These are phyloP conservation scores for Parasarocladium wereldwijsianum DNA, from an alignment of 2,329 filamentous ascomycete genomes.

Conservation along the genomic window DNA sequence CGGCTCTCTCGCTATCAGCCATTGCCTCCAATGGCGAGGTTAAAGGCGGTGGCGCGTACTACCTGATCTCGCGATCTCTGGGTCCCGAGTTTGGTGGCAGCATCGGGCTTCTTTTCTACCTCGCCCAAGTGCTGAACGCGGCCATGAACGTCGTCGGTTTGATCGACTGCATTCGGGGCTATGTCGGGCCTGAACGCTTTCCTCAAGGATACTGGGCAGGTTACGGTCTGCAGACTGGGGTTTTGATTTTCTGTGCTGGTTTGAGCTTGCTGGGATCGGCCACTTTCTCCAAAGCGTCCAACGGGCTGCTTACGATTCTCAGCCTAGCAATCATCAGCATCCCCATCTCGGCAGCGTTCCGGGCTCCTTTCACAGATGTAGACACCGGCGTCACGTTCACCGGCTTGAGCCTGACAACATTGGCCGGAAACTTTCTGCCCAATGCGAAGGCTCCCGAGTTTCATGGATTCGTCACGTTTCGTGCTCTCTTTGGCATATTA, in stretches of 20 bases:
- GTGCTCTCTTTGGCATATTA: constrained; percentile 72
- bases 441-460: constrained; percentile 49
- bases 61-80: constrained; percentile 71
- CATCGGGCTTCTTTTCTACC: constrained; percentile 76
- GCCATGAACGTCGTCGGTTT: constrained; percentile 79
- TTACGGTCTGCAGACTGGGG: constrained; percentile 60
- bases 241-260: constrained; percentile 55
- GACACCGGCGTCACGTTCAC: constrained; percentile 59
- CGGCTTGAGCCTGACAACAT: constrained; percentile 54
- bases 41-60: constrained; percentile 76
- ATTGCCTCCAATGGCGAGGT: constrained; percentile 86
- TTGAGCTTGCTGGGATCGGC: constrained; percentile 70
- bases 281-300: constrained; percentile 68
- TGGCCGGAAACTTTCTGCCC: constrained; percentile 62
- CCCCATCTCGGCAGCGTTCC: constrained; percentile 58
- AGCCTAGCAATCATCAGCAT: constrained; percentile 66
- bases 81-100: constrained; percentile 83
- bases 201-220: constrained; percentile 61
- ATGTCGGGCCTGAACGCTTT: constrained; percentile 48
- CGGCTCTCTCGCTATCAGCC: constrained; percentile 72
- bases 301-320: constrained; percentile 57
- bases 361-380: constrained; percentile 50
- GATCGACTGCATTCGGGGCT: constrained; percentile 67
- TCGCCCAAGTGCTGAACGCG: constrained; percentile 81
- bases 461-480: constrained; percentile 53